Conservation (phyloP, 495 filamentous ascomycete genomes). For the Astrocystis sublimbata region DNA sequence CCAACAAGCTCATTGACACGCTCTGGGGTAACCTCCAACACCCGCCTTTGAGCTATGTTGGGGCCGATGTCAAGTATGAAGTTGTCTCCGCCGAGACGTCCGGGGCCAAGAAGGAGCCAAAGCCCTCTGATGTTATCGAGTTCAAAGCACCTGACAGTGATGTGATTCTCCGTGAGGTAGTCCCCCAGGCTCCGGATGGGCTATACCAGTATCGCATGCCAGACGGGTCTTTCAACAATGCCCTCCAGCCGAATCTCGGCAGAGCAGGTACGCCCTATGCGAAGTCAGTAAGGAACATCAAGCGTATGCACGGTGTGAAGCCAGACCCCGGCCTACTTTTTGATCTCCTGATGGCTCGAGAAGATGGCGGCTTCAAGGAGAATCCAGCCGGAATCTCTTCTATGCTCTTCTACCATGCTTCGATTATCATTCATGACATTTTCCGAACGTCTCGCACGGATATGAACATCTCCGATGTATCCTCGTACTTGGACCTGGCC, state of each 20-base stretch:
- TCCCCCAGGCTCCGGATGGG: slow-evolving; percentile 35
- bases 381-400: slow-evolving; percentile 75
- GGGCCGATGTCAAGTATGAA: slow-evolving; percentile 36
- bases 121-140: slow-evolving; percentile 26
- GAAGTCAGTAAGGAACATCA: slow-evolving; percentile 55
- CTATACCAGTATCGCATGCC: slow-evolving; percentile 60
- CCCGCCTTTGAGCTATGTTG: slow-evolving; percentile 62
- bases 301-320: slow-evolving; percentile 55
- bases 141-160: slow-evolving; percentile 38
- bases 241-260: slow-evolving; percentile 65
- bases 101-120: background rate
- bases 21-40: slow-evolving; percentile 72
- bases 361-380: slow-evolving; percentile 55
- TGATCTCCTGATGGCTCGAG: slow-evolving; percentile 67
- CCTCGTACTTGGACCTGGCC: slow-evolving; percentile 76
- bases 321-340: slow-evolving; percentile 76
- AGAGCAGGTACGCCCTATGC: slow-evolving; percentile 62
- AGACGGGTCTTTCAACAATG: slow-evolving; percentile 69
- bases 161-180: slow-evolving; percentile 36
- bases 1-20: slow-evolving; percentile 59
- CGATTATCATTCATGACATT: slow-evolving; percentile 78
- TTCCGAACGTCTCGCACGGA: slow-evolving; percentile 42
- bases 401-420: slow-evolving; percentile 81
- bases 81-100: slow-evolving; percentile 21
- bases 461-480: slow-evolving; percentile 51